Evolutionary conservation across 2,329 filamentous ascomycete species (phyloP), one percentile per base, ranked within the genome.

Genomic region (Pestalotiopsis sp.): DNA sequence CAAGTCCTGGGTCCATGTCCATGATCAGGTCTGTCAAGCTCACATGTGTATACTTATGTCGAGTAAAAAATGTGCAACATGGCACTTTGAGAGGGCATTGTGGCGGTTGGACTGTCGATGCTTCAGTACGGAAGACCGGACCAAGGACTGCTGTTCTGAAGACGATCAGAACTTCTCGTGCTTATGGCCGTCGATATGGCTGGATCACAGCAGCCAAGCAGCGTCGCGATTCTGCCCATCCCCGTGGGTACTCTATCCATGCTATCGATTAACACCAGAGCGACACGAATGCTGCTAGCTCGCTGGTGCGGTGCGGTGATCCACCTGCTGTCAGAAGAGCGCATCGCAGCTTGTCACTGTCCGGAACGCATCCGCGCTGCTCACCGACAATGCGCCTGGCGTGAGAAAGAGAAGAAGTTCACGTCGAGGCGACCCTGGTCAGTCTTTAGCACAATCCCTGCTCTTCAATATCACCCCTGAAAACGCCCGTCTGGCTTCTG

Each of bases 341-440:
- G 48, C 61, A 61, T 61, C 58, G 17, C 20, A 39, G 60, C 39
- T 20, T 63, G 39, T 26, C 40, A n/a, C 62, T 13, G 26, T 65
- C 62, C 62, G 62, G 62, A 65, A 24, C 22, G 39, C 62, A 55
- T 48, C 62, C 62, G 62, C 62, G 62, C 39, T 55, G 17, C 44
- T 56, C 40, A 55, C 22, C 40, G 24, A 35, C 44, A 22, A 55
- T 56, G 48, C 62, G n/a, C 40, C 10, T 63, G 30, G 44, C 14
- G 59, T 17, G 10, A 40, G 30, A 62, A 14, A 6, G 26, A 24
- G 35, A 38, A 26, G 6, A 22, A 35, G 30, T 39, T 22, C 59
- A 38, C 24, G 40, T 63, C 60, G 20, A 52, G 24, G 48, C 11
- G 60, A 35, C 35, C 58, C 58, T 38, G 35, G 58, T 35, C 58